A percentile compares a stretch with the other conserved stretches of the same genome.
These are phyloP conservation scores for Apiospora malaysiana DNA, from an alignment of 2,329 filamentous ascomycete genomes.

Conservation along the genomic window DNA sequence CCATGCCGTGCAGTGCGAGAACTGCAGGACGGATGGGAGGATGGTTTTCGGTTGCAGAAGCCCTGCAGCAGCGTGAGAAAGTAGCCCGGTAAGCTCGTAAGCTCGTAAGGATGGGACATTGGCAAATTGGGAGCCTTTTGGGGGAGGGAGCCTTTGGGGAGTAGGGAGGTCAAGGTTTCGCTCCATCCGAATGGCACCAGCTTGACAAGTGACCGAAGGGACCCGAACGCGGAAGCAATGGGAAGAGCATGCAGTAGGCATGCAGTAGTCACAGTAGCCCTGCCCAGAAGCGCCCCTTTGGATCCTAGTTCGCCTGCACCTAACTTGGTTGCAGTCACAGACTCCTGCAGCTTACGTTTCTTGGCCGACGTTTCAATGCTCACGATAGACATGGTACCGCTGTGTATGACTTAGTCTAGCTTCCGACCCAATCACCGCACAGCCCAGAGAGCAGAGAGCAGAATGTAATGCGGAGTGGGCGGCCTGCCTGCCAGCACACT, in stretches of 20 bases:
- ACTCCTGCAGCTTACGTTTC: slow-evolving; percentile 10
- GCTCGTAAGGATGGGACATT: not conserved
- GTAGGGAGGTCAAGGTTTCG: not conserved
- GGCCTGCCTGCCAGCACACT: not conserved
- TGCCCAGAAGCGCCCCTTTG: not conserved
- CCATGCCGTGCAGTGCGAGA: slow-evolving; percentile 16
- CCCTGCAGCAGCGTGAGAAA: slow-evolving; percentile 12
- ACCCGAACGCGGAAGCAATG: slow-evolving; percentile 6
- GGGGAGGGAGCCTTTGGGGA: not conserved
- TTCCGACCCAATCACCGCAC: slow-evolving; percentile 14
- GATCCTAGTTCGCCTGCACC: not conserved
- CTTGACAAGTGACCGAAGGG: slow-evolving; percentile 2
- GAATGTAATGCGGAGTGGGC: not conserved
- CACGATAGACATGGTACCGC: not conserved
- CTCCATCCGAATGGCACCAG: slow-evolving; percentile 8
- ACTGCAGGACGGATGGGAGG: not conserved
- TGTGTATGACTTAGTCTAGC: not conserved
- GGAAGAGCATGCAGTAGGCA: slow-evolving; percentile 8
- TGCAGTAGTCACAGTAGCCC: slow-evolving; percentile 12
- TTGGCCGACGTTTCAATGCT: slow-evolving; percentile 14
- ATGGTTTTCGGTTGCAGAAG: not conserved
- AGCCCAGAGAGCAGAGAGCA: not conserved
- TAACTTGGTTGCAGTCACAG: slow-evolving; percentile 8
- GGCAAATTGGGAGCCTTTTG: no score
- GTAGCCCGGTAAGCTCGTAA: slow-evolving; percentile 1